Conservation (phyloP, 2,329 filamentous ascomycete genomes). For the Botrytis hyacinthi region DNA sequence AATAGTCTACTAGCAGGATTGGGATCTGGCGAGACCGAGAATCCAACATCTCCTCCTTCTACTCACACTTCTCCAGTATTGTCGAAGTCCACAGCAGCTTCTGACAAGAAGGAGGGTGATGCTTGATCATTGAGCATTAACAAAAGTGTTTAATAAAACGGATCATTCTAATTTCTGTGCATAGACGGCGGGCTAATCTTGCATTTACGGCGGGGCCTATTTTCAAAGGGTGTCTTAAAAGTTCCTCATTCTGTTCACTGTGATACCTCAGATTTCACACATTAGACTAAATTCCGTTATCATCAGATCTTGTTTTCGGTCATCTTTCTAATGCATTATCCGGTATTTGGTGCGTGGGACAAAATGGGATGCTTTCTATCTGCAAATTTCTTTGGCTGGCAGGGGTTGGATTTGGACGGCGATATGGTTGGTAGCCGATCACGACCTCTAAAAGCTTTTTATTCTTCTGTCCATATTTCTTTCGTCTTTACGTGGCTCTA, state of each 20-base stretch:
- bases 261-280: slow-evolving; percentile 45
- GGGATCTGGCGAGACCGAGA: slow-evolving; percentile 52
- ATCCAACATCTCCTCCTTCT: slow-evolving; percentile 68
- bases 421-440: slow-evolving; percentile 2
- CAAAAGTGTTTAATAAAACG: slow-evolving; percentile 40
- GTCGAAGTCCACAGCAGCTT: slow-evolving; percentile 59
- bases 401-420: slow-evolving; percentile 29
- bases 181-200: slow-evolving; percentile 46
- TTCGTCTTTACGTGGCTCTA: slow-evolving; percentile 16
- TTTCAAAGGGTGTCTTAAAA: slow-evolving; percentile 46
- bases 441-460: slow-evolving; percentile 18
- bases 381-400: slow-evolving; percentile 34
- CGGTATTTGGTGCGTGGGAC: slow-evolving; percentile 33
- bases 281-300: slow-evolving; percentile 39
- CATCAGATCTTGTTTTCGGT: slow-evolving; percentile 36
- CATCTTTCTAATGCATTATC: slow-evolving; percentile 34
- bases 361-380: slow-evolving; percentile 37
- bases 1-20: slow-evolving; percentile 53
- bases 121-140: slow-evolving; percentile 38
- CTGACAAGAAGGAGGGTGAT: slow-evolving; percentile 52
- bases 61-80: slow-evolving; percentile 64
- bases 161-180: slow-evolving; percentile 45
- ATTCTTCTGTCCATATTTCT: slow-evolving; percentile 20
- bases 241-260: slow-evolving; percentile 43
- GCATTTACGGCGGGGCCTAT: slow-evolving; percentile 45